phyloP scores from a whole-genome alignment of 139 green algal genomes.

The Volvox reticuliferus region DNA sequence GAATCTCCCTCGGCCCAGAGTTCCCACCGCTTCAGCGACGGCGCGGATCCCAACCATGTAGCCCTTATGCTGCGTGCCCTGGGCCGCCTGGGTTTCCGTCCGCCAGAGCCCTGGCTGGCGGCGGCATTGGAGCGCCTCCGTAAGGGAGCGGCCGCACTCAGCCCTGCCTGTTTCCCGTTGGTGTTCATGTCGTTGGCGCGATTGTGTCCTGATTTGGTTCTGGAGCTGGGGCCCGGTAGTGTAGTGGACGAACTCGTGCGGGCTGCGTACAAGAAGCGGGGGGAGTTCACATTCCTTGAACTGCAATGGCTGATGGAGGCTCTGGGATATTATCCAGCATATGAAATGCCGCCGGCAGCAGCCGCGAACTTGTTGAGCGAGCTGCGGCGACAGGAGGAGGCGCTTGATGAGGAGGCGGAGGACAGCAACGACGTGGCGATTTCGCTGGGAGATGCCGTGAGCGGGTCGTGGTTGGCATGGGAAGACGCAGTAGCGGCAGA shows the following conservation, averaged over 20 bases:
- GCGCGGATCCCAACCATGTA: not conserved
- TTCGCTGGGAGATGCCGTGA: slow-evolving; percentile 19
- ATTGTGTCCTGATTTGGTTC: slow-evolving; percentile 12
- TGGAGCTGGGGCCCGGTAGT: not conserved
- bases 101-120: slow-evolving; percentile 13
- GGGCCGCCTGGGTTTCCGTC: slow-evolving; percentile 23
- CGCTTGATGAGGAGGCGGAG: not conserved
- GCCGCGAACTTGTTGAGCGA: not conserved
- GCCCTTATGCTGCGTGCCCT: slow-evolving; percentile 38
- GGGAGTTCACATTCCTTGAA: not conserved
- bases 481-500: not conserved
- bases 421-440: not conserved
- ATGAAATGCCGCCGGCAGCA: not conserved
- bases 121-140: slow-evolving; percentile 11
- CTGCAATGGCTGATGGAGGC: slow-evolving; percentile 24
- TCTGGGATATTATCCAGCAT: not conserved
- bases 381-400: slow-evolving; percentile 12
- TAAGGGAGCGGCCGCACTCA: not conserved
- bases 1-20: not conserved
- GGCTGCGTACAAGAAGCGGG: not conserved
- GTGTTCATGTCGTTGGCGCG: not conserved
- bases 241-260: not conserved
- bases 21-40: not conserved
- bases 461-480: slow-evolving; percentile 8
- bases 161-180: slow-evolving; percentile 31